Evolutionary conservation across 768 basidiomycete species (phyloP).

Genomic region (Hydnomerulius pinastri): DNA sequence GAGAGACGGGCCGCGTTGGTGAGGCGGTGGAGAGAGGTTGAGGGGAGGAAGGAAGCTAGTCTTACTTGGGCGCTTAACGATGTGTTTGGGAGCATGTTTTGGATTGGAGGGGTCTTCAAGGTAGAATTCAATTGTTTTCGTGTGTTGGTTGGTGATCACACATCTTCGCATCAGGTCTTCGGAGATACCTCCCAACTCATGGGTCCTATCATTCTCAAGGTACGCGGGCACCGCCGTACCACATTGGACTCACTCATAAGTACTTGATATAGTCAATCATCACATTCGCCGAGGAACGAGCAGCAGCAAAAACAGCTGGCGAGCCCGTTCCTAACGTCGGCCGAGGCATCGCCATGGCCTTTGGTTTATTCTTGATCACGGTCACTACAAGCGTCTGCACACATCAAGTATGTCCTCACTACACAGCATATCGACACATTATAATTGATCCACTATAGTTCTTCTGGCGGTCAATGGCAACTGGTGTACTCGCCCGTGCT

Average conservation of each 20-base stretch:
- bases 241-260: neutral
- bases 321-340: conserved; percentile 44
- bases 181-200: conserved; percentile 64
- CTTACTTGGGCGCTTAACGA: conserved; percentile 64
- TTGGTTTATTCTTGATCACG: conserved; percentile 52
- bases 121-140: conserved; percentile 9
- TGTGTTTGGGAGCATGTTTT: conserved; percentile 57
- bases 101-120: conserved; percentile 64
- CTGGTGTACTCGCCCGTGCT: conserved; percentile 64
- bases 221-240: conserved; percentile 14
- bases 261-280: conserved; percentile 51
- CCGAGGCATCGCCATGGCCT: conserved; percentile 58
- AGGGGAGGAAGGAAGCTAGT: conserved; percentile 50
- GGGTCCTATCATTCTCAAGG: conserved; percentile 63
- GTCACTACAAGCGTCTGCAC: conserved; percentile 56
- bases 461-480: conserved; percentile 70
- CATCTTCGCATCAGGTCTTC: conserved; percentile 41
- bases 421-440: neutral
- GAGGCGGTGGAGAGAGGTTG: conserved; percentile 45
- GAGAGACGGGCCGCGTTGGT: conserved; percentile 35
- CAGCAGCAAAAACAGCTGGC: conserved; percentile 39
- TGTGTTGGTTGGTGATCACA: neutral
- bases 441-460: conserved; percentile 39
- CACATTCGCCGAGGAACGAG: conserved; percentile 54
- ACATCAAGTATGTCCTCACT: conserved; percentile 51